Conservation (phyloP, 2,329 filamentous ascomycete species). For the Alternaria metachromatica region DNA sequence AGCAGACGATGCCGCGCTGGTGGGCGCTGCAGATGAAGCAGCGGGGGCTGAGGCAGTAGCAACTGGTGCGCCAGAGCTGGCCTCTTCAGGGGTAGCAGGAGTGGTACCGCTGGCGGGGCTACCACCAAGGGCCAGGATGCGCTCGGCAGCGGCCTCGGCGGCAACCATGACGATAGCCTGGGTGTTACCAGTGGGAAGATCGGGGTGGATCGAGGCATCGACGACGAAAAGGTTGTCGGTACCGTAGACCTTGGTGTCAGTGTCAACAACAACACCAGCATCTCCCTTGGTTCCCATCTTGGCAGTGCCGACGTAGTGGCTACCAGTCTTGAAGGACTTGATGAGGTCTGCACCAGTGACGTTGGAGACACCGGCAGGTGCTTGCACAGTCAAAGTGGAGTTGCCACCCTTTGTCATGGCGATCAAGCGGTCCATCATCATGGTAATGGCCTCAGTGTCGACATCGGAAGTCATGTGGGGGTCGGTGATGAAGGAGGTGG, state of each 20-base stretch:
- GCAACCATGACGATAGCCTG: conserved; percentile 69
- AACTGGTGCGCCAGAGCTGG: conserved; percentile 1
- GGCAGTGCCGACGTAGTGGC: conserved; percentile 59
- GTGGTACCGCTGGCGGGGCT: conserved; percentile 21
- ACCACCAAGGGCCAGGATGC: conserved; percentile 54
- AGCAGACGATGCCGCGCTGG: neutral
- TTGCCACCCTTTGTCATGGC: conserved; percentile 39
- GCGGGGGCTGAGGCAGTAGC: neutral
- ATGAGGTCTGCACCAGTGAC: conserved; percentile 49
- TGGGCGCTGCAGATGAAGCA: conserved; percentile 4
- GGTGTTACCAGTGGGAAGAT: conserved; percentile 72
- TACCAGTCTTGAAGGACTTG: conserved; percentile 36
- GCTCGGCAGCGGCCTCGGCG: conserved; percentile 66
- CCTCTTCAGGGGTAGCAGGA: conserved; percentile 9
- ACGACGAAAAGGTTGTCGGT: conserved; percentile 55
- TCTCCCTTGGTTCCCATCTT: conserved; percentile 57
- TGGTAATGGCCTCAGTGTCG: conserved; percentile 49
- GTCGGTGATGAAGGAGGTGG: conserved; percentile 55
- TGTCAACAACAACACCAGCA: conserved; percentile 50
- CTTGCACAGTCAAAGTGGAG: conserved; percentile 40
- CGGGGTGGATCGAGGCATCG: conserved; percentile 64
- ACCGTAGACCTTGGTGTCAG: conserved; percentile 53
- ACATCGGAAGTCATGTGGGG: conserved; percentile 60
- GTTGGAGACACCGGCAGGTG: conserved; percentile 49
- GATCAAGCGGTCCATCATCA: conserved; percentile 56